Conservation (phyloP, 2,329 filamentous ascomycete genomes). For the Shiraia bambusicola region DNA sequence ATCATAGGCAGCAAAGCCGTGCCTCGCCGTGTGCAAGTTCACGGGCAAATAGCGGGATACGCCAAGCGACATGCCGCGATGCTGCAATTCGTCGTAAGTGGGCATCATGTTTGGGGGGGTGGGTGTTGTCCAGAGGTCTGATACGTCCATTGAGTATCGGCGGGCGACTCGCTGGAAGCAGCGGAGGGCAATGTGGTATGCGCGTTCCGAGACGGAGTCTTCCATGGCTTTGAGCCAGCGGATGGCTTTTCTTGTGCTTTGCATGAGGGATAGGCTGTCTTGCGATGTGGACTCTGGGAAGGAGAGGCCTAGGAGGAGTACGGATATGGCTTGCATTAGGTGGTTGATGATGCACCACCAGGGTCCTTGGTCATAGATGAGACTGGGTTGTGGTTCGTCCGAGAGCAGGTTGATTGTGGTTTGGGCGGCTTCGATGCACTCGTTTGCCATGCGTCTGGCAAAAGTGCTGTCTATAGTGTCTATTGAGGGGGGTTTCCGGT, state of each 20-base stretch:
- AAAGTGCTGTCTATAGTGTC: slow-evolving; percentile 26
- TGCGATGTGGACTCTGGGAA: slow-evolving; percentile 24
- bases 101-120: not conserved
- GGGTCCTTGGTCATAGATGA: slow-evolving; percentile 38
- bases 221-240: slow-evolving; percentile 41
- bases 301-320: slow-evolving; percentile 44
- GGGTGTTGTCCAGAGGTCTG: not conserved
- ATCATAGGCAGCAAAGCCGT: too few species aligned
- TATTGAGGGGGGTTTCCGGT: slow-evolving; percentile 22
- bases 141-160: slow-evolving; percentile 18
- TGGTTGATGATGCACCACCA: slow-evolving; percentile 48
- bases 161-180: slow-evolving; percentile 22
- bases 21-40: too few species aligned
- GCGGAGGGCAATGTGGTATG: slow-evolving; percentile 20
- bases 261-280: slow-evolving; percentile 20
- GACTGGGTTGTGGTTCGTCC: slow-evolving; percentile 29
- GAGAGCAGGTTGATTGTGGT: slow-evolving; percentile 40
- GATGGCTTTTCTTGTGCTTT: slow-evolving; percentile 33
- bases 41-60: too few species aligned
- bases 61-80: too few species aligned
- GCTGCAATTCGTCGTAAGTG: too few species aligned
- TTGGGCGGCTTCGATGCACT: slow-evolving; percentile 43
- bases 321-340: slow-evolving; percentile 44
- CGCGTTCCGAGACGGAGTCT: slow-evolving; percentile 27
- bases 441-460: slow-evolving; percentile 33